phyloP scores from a whole-genome alignment of 495 filamentous ascomycete genomes.

The Parathielavia appendiculata region DNA sequence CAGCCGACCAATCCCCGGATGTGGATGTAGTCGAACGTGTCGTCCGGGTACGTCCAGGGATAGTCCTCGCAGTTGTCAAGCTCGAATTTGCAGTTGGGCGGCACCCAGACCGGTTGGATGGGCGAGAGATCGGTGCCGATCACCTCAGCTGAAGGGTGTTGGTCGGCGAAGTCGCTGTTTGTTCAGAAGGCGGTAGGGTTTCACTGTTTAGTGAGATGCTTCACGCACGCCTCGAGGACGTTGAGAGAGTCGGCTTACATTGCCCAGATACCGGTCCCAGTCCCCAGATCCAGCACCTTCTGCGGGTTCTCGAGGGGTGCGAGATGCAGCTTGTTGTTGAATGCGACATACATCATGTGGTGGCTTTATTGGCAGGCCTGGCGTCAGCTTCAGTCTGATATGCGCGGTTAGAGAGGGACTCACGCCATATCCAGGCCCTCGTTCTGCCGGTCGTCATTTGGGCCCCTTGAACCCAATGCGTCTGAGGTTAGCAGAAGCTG shows the following conservation, averaged over 20 bases:
- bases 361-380: neutral
- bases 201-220: neutral
- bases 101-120: constrained; percentile 49
- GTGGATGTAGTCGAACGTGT: constrained; percentile 42
- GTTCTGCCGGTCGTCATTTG: neutral
- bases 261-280: constrained; percentile 58
- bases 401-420: neutral
- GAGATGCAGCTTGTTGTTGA: neutral
- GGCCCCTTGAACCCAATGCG: neutral
- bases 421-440: neutral
- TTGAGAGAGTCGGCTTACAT: constrained; percentile 31
- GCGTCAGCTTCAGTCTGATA: neutral
- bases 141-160: constrained; percentile 48
- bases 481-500: neutral
- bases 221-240: neutral
- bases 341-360: neutral
- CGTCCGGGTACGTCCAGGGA: constrained; percentile 42
- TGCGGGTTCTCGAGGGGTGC: neutral
- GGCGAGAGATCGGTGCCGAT: constrained; percentile 61
- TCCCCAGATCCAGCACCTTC: constrained; percentile 54
- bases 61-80: constrained; percentile 45
- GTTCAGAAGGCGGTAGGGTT: no score
- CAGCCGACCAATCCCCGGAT: neutral
- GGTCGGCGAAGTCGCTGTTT: constrained; percentile 40
- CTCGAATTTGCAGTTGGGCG: constrained; percentile 50